Conservation (phyloP, 345 rosid genomes). For the Euphorbia pulcherrima region DNA sequence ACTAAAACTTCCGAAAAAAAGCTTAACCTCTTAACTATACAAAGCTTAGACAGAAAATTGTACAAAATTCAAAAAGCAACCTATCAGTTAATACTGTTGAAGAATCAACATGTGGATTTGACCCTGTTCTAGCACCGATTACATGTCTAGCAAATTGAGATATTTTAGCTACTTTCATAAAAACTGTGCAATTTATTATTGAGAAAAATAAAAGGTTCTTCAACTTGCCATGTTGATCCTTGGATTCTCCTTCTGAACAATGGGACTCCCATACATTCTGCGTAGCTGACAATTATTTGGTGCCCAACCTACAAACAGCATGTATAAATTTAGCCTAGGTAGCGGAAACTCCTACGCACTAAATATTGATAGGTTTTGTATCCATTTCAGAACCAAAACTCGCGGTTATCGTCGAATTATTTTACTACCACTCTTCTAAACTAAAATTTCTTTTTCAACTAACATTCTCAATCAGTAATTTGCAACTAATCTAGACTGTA, state of each 20-base stretch:
- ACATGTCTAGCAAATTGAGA: neutral
- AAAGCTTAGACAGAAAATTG: neutral
- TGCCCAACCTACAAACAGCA: conserved; percentile 69
- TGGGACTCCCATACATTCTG: conserved; percentile 87
- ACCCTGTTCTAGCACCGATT: neutral
- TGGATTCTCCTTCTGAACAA: conserved; percentile 69
- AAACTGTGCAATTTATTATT: neutral
- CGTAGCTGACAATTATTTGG: conserved; percentile 78
- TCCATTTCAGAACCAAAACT: too few relatives aligned
- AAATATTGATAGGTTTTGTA: too few relatives aligned
- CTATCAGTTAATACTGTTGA: neutral
- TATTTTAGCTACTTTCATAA: neutral
- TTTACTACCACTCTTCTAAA: too few relatives aligned
- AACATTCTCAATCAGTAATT: too few relatives aligned
- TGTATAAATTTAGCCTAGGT: too few relatives aligned
- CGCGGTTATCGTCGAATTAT: too few relatives aligned
- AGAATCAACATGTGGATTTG: neutral
- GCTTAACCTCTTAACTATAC: neutral
- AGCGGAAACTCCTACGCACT: too few relatives aligned
- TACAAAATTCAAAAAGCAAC: neutral
- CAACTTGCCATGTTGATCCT: conserved; percentile 78
- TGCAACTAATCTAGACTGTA: too few relatives aligned
- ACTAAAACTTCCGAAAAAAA: neutral
- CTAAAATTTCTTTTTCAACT: too few relatives aligned
- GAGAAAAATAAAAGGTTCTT: neutral